Base-by-base conservation (phyloP, 2,329 filamentous ascomycete genomes). In the Aspergillus hiratsukae region DNA sequence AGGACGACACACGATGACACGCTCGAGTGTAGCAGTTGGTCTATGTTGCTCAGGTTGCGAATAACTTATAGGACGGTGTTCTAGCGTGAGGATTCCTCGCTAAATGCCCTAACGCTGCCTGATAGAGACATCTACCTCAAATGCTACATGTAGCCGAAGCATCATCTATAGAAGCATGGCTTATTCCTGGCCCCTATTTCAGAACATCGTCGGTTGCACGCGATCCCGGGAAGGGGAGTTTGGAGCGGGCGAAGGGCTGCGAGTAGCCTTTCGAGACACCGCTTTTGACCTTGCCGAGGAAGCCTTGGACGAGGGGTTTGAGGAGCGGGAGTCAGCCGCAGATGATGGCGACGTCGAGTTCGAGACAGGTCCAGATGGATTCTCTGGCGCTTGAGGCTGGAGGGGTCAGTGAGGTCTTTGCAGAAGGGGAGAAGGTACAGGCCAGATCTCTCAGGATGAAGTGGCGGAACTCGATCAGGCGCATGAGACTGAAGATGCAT, bases 301-400 rank as follows among this genome's bases (percentile, higher is more conserved):
- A 58, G 8, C 53, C 54, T 1, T 58, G 56, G 21, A 63, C 43
- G 8, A 64, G 23, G 0, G 61, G 63, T 23, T 60, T 65, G 48
- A 64, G 55, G 1, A 64, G 48, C 1, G 60, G 55, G 4, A 65
- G 57, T 14, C 55, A 64, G 23, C 63, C 63, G 37, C 63, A 65
- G 9, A 65, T 64, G 10, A 65, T 62, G 8, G 63, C 60, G 4
- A 60, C 55, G 19, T 65, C 58, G 11, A 63, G 55, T 51, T 64
- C 62, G 29, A 64, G 52, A 1, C 66, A 63, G 14, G 58, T 67
- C 49, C 60, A 65, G 37, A 59, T 59, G 31, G 54, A 66, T 51
- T 58, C 58, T 35, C 53, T 67, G 2, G 62, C 66, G 9, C 62
- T 70, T 2, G 65, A 61, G 7, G 57, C 61, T 51, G 52, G 10